Percentiles rank a stretch among this genome's conserved stretches.
These are phyloP conservation scores for Pelargonium nanum DNA, from an alignment of 345 rosid genomes.

Conservation along the genomic window DNA sequence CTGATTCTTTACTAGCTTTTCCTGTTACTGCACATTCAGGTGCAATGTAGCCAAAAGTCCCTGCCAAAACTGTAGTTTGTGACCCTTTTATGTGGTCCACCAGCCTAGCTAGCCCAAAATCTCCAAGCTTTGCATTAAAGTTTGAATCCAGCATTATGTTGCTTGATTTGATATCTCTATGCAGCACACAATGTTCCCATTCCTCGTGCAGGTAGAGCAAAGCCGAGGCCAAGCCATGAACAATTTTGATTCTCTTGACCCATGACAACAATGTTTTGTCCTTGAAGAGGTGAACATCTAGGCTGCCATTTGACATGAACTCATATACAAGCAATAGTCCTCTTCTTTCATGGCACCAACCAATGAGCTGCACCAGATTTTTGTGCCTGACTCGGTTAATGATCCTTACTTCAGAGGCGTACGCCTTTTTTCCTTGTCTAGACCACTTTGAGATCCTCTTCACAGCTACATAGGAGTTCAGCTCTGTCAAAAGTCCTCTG, in stretches of 20 bases:
- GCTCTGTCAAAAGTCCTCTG: not conserved
- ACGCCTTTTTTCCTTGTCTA: not conserved
- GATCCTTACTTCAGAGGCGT: not conserved
- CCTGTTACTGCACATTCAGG: too few species aligned
- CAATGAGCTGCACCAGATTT: conserved; percentile 25
- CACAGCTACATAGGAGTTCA: not conserved
- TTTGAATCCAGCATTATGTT: conserved; percentile 17
- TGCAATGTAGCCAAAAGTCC: too few species aligned
- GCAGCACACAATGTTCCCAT: conserved; percentile 20
- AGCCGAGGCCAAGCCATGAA: conserved; percentile 17
- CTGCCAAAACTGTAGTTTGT: too few species aligned
- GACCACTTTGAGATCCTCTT: not conserved
- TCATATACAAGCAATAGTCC: too few species aligned
- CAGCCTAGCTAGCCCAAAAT: too few species aligned
- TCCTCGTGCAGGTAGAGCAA: conserved; percentile 26
- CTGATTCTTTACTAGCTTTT: too few species aligned
- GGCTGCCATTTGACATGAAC: conserved; percentile 26
- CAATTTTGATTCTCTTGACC: conserved; percentile 15
- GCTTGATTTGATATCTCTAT: conserved; percentile 31
- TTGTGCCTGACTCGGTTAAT: conserved; percentile 26
- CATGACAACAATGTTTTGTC: conserved; percentile 10
- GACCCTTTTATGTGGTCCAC: too few species aligned
- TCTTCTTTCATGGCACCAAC: conserved; percentile 28
- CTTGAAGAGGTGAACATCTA: conserved; percentile 17
- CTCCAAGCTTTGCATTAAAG: conserved; percentile 24